phyloP scores from a whole-genome alignment of 2,329 filamentous ascomycete species.

The Lecanicillium sp. region DNA sequence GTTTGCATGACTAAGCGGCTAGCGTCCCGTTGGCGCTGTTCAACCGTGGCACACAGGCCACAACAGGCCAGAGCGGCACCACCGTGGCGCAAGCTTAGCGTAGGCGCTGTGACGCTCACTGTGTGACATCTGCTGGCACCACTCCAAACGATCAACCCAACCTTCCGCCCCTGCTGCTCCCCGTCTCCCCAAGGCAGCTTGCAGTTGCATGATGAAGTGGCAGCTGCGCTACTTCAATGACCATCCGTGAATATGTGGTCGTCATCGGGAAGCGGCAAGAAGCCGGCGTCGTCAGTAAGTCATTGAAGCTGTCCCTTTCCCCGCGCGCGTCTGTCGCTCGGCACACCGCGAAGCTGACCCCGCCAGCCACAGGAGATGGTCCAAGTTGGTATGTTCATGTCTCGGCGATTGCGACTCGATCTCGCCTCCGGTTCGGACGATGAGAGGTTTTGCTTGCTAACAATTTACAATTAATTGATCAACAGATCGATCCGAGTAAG shows the following conservation, averaged over 20 bases:
- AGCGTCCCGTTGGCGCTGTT: background rate
- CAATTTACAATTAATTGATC: slow-evolving; percentile 14
- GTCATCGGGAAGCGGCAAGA: slow-evolving; percentile 59
- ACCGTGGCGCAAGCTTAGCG: background rate
- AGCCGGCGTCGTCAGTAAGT: slow-evolving; percentile 63
- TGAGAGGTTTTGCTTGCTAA: slow-evolving; percentile 14
- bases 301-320: slow-evolving; percentile 8
- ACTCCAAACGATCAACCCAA: slow-evolving; percentile 8
- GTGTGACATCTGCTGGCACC: background rate
- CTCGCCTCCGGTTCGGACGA: background rate
- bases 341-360: slow-evolving; percentile 22
- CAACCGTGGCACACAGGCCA: background rate
- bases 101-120: slow-evolving; percentile 4
- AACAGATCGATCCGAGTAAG: slow-evolving; percentile 57
- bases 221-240: slow-evolving; percentile 14
- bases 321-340: slow-evolving; percentile 11
- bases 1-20: slow-evolving; percentile 5
- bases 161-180: too few species aligned
- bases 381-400: slow-evolving; percentile 74
- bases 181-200: slow-evolving; percentile 3
- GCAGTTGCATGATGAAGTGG: slow-evolving; percentile 22
- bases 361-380: slow-evolving; percentile 81
- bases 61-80: background rate
- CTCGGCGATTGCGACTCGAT: background rate
- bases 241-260: slow-evolving; percentile 49